These are phyloP conservation scores for Fusarium pininemorale DNA, from an alignment of 2,329 filamentous ascomycete species.

Conservation along the genomic window DNA sequence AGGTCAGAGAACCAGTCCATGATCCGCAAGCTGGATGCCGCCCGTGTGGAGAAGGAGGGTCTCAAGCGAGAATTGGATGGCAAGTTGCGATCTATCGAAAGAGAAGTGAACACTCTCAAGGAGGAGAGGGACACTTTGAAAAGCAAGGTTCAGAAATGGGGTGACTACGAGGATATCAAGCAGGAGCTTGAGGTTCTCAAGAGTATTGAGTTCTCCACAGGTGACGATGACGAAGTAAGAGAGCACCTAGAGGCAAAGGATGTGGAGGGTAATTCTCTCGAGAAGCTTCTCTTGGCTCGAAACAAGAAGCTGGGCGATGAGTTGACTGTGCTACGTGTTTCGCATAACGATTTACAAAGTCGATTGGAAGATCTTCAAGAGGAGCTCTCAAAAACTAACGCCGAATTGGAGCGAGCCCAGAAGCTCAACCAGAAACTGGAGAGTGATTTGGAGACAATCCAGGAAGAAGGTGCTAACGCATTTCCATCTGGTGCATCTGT, in stretches of 20 bases:
- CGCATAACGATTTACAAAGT: slow-evolving; percentile 88
- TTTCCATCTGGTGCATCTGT: slow-evolving; percentile 93
- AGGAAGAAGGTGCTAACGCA: slow-evolving; percentile 82
- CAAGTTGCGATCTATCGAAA: slow-evolving; percentile 80
- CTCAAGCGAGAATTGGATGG: slow-evolving; percentile 80
- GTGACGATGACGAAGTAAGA: slow-evolving; percentile 77
- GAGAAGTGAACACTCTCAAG: slow-evolving; percentile 77
- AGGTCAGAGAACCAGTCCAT: slow-evolving; percentile 94
- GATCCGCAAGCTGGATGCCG: slow-evolving; percentile 85
- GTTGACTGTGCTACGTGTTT: slow-evolving; percentile 89
- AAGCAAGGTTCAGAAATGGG: slow-evolving; percentile 85
- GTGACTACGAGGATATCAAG: slow-evolving; percentile 95
- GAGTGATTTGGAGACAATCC: slow-evolving; percentile 87
- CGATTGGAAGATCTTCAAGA: slow-evolving; percentile 83
- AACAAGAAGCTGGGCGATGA: slow-evolving; percentile 98
- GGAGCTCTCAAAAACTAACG: slow-evolving; percentile 82
- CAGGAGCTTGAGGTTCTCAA: slow-evolving; percentile 96
- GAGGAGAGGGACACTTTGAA: slow-evolving; percentile 84
- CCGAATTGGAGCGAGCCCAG: slow-evolving; percentile 85
- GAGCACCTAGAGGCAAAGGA: slow-evolving; percentile 51
- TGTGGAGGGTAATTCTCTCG: slow-evolving; percentile 78
- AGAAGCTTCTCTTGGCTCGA: slow-evolving; percentile 87
- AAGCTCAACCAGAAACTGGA: slow-evolving; percentile 89
- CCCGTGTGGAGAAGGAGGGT: slow-evolving; percentile 83
- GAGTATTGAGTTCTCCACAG: slow-evolving; percentile 96